Base-by-base conservation (phyloP, 208 protist species). In the Trypanosoma platydactyli region DNA sequence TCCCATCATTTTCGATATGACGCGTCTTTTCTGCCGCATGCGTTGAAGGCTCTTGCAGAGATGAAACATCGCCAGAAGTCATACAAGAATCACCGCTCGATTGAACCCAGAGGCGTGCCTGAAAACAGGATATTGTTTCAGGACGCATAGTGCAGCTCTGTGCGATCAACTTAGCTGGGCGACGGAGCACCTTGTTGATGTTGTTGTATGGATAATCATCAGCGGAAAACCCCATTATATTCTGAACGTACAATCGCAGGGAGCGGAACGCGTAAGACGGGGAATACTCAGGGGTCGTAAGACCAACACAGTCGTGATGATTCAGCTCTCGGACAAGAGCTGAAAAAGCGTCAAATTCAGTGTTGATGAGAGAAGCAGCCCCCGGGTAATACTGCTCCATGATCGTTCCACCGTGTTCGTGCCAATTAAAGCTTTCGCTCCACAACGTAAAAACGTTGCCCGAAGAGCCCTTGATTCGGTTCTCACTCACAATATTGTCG, bases 381-480 rank as follows among this genome's bases (percentile, higher is more conserved):
- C 85, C 85, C 5, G 88, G 86, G 80, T 92, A 94, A 76, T 91
- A 94, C 67, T 94, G 85, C 68, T 94, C 83, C 88, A 94, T 91
- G 48, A 74, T 60, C 18, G 76, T 83, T 7, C 77, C 76, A 13
- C 88, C 88, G 27, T 84, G 61, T 60, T 92, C 88, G 11, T 83
- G 71, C 86, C 88, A 94, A 15, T 73, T 87, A 73, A 94, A 94
- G 53, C 74, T 68, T 20, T 69, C 77, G 50, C 79, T 74, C 68
- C 80, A 86, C 54, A 92, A 63, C 4, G 83, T 82, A 64, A 61
- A 78, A 27, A 35, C 51, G 49, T 62, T 67, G 3, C 41, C 58
- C 30, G 53, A 61, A 33, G 73, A 75, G 18, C 81, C 77, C 48
- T 79, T 76, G 42, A 94, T 86, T 53, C 88, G 88, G 60, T 91